Conservation (phyloP, 805 yeast species). For the Saturnispora dispora region DNA sequence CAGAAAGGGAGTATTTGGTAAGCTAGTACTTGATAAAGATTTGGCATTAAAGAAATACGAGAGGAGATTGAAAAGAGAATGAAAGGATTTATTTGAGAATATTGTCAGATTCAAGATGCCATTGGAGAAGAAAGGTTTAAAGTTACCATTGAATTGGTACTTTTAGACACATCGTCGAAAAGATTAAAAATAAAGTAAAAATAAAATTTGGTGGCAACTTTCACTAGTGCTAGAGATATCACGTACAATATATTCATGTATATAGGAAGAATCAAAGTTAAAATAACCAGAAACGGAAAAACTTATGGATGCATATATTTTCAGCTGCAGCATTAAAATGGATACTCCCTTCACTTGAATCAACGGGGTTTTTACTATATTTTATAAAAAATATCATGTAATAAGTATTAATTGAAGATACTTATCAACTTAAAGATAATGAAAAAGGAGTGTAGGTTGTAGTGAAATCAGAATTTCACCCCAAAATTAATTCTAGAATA, state of each 20-base stretch:
- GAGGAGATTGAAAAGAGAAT: constrained; percentile 8
- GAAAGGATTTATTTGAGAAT: background rate
- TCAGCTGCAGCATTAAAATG: too few relatives aligned
- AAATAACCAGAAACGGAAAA: background rate
- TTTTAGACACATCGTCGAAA: too few relatives aligned
- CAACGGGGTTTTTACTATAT: too few relatives aligned
- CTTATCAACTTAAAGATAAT: background rate
- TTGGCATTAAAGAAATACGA: constrained; percentile 5
- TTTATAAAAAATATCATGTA: background rate
- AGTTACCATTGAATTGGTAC: too few relatives aligned
- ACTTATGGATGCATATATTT: background rate
- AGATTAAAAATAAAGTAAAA: too few relatives aligned
- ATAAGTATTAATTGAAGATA: background rate
- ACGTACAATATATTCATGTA: background rate
- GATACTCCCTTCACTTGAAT: too few relatives aligned
- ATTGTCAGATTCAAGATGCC: too few relatives aligned
- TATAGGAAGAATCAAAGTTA: background rate
- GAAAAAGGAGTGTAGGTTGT: background rate
- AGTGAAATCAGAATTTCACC: too few relatives aligned
- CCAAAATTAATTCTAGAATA: background rate
- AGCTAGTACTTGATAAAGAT: constrained; percentile 24
- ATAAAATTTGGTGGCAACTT: too few relatives aligned
- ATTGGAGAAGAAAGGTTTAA: too few relatives aligned
- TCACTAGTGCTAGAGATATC: too few relatives aligned
- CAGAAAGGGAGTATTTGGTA: constrained; percentile 44